These are phyloP conservation scores for Penicillium macrosclerotiorum DNA, from an alignment of 495 filamentous ascomycete genomes.

Conservation along the genomic window DNA sequence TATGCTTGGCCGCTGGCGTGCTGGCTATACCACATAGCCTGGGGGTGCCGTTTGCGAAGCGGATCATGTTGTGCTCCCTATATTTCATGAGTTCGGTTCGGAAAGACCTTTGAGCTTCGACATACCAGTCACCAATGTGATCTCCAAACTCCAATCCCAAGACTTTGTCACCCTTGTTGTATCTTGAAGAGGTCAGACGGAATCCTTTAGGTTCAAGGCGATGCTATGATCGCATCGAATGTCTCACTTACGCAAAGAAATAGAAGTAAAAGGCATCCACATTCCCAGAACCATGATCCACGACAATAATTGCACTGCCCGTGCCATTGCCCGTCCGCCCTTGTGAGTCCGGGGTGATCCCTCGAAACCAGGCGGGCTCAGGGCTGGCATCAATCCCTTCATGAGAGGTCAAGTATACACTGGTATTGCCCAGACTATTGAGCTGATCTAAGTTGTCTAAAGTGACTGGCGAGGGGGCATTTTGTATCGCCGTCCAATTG, in stretches of 20 bases:
- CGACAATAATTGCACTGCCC: conserved; percentile 52
- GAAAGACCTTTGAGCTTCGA: not conserved
- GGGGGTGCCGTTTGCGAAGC: conserved; percentile 58
- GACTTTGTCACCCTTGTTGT: conserved; percentile 51
- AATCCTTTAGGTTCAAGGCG: too few relatives aligned
- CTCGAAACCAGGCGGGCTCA: conserved; percentile 52
- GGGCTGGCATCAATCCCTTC: conserved; percentile 53
- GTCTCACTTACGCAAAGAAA: conserved; percentile 55
- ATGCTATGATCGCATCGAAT: not conserved
- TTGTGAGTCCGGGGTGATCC: conserved; percentile 44
- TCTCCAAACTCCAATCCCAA: conserved; percentile 54
- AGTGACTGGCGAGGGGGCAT: conserved; percentile 45
- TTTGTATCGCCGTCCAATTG: conserved; percentile 47
- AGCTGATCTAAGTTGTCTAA: conserved; percentile 55
- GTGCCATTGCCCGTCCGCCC: conserved; percentile 48
- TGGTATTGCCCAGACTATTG: conserved; percentile 46
- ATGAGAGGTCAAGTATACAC: conserved; percentile 58
- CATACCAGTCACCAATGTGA: conserved; percentile 63
- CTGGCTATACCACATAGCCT: conserved; percentile 62
- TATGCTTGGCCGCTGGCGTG: conserved; percentile 63
- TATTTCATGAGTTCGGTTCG: not conserved
- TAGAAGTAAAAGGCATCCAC: conserved; percentile 71
- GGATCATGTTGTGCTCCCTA: conserved; percentile 67
- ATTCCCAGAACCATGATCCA: conserved; percentile 51
- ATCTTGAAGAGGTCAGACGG: conserved; percentile 20